These are phyloP conservation scores for Globisporangium cederbergense DNA, from an alignment of 352 stramenopile genomes.

Conservation along the genomic window DNA sequence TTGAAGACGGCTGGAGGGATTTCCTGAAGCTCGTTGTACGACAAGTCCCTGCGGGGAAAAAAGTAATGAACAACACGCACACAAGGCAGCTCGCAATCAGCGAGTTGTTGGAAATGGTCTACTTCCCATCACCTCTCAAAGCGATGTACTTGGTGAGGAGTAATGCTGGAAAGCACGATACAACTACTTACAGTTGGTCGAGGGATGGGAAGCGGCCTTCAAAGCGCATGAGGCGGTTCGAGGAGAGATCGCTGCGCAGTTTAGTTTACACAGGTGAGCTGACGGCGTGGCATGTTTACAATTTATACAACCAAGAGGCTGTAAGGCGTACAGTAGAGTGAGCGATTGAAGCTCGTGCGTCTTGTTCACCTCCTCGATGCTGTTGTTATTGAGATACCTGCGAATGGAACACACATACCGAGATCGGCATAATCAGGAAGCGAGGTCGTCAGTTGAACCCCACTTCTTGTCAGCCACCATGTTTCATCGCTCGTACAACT, in stretches of 20 bases:
- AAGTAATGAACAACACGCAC: too few species aligned
- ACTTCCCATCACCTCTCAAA: too few species aligned
- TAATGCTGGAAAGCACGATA: too few species aligned
- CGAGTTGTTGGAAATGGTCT: too few species aligned
- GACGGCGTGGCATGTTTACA: too few species aligned
- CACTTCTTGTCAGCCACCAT: too few species aligned
- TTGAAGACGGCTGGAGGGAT: constrained; percentile 7
- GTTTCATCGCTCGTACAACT: neutral
- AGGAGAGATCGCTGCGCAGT: neutral
- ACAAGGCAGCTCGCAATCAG: too few species aligned
- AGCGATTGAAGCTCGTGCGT: neutral
- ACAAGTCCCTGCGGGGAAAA: neutral
- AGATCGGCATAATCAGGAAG: too few species aligned
- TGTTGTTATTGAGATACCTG: constrained; percentile 10
- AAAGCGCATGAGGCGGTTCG: constrained; percentile 2
- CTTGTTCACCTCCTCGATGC: neutral
- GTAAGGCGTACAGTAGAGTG: neutral
- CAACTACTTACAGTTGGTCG: neutral
- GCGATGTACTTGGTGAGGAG: too few species aligned
- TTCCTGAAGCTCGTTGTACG: neutral
- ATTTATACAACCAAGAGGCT: too few species aligned
- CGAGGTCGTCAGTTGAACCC: too few species aligned
- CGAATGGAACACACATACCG: too few species aligned
- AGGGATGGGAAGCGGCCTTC: constrained; percentile 5
- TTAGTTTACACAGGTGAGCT: neutral